Conservation (phyloP, 2,329 filamentous ascomycete species). For the Pseudogymnoascus sp. region DNA sequence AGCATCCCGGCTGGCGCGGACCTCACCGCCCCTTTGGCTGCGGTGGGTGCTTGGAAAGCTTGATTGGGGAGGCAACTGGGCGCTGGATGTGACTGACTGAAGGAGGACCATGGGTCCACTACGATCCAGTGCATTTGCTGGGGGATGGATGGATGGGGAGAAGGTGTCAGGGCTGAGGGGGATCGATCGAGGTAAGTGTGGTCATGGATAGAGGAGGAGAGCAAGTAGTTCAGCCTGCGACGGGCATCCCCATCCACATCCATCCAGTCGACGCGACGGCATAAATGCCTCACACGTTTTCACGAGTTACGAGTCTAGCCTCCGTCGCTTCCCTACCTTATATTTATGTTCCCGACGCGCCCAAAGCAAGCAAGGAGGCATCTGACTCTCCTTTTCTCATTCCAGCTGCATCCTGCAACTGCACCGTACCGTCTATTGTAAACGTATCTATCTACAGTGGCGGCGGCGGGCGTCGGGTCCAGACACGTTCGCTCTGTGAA, state of each 20-base stretch:
- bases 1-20: not conserved
- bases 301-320: not conserved
- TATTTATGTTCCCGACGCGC: not conserved
- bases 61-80: not conserved
- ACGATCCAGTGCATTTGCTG: not conserved
- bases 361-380: not conserved
- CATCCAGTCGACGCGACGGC: not conserved
- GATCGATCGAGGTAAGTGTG: not conserved
- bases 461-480: not conserved
- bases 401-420: not conserved
- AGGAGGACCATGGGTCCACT: not conserved
- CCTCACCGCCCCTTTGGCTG: not conserved
- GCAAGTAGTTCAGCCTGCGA: not conserved
- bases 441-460: not conserved
- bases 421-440: not conserved
- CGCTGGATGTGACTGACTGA: not conserved
- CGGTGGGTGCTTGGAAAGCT: not conserved
- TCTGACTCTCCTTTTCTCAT: not conserved
- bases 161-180: not conserved
- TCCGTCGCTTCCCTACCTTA: not conserved
- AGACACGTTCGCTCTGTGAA: not conserved
- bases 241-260: not conserved
- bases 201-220: not conserved
- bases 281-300: conserved; percentile 1
- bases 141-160: not conserved